Percentiles rank a stretch among this genome's conserved stretches.
These are phyloP conservation scores for Angophora floribunda DNA, from an alignment of 345 rosid species.

Conservation along the genomic window DNA sequence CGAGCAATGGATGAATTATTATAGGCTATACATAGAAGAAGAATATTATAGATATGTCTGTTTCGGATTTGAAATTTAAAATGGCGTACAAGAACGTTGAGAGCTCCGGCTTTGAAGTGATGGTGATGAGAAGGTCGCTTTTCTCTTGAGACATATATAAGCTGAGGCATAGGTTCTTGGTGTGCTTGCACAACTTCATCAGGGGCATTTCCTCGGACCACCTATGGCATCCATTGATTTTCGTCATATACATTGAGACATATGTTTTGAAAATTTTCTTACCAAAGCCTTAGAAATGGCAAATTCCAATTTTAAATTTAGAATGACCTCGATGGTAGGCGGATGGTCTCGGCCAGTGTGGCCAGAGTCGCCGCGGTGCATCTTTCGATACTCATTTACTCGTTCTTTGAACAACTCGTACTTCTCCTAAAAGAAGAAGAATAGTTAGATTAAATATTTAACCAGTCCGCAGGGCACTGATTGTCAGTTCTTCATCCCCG, in stretches of 20 bases:
- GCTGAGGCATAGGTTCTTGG: constrained; percentile 11
- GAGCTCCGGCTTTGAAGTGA: constrained; percentile 50
- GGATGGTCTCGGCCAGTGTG: constrained; percentile 3
- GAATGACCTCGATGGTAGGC: constrained; percentile 11
- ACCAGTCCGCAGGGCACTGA: not conserved
- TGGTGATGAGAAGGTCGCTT: constrained; percentile 24
- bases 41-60: not conserved
- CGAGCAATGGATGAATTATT: not conserved
- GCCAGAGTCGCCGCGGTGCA: not conserved
- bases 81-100: constrained; percentile 32
- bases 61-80: not conserved
- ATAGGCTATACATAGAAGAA: not conserved
- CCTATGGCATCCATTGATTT: not conserved
- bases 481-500: not conserved
- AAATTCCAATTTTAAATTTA: not conserved
- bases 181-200: not conserved
- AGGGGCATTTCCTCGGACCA: not conserved
- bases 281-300: not conserved
- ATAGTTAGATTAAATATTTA: not conserved
- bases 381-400: not conserved
- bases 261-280: not conserved
- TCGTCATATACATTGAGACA: not conserved
- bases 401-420: constrained; percentile 13
- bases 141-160: constrained; percentile 37
- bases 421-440: not conserved